phyloP scores from a whole-genome alignment of 2,329 filamentous ascomycete genomes.

The Periconia sp. region DNA sequence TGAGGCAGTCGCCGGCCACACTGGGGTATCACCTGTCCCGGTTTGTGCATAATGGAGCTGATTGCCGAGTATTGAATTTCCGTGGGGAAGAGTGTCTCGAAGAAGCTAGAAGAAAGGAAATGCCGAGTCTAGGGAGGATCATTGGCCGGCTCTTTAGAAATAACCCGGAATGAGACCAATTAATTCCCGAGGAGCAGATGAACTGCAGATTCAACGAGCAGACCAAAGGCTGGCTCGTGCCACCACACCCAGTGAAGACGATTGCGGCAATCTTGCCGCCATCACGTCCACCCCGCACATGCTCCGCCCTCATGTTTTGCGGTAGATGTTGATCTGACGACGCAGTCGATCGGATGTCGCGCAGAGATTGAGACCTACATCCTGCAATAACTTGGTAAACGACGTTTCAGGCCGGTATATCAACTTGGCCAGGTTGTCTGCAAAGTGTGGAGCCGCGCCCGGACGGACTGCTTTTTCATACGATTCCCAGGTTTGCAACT shows the following conservation, averaged over 20 bases:
- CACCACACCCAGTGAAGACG: slow-evolving; percentile 8
- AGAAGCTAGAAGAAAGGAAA: slow-evolving; percentile 11
- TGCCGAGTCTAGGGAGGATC: slow-evolving; percentile 8
- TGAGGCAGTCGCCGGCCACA: background rate
- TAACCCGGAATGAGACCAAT: slow-evolving; percentile 22
- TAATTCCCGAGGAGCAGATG: slow-evolving; percentile 24
- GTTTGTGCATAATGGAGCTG: slow-evolving; percentile 11
- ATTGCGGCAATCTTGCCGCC: slow-evolving; percentile 9
- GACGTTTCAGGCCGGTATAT: slow-evolving; percentile 42
- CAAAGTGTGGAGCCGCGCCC: slow-evolving; percentile 41
- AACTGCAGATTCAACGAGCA: slow-evolving; percentile 17
- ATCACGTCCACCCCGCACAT: slow-evolving; percentile 12
- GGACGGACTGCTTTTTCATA: slow-evolving; percentile 44
- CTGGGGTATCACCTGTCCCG: slow-evolving; percentile 3
- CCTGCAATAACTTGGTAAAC: slow-evolving; percentile 34
- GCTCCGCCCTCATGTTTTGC: slow-evolving; percentile 26
- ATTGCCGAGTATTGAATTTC: slow-evolving; percentile 19
- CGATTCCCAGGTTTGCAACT: slow-evolving; percentile 45
- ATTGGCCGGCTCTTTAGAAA: slow-evolving; percentile 22
- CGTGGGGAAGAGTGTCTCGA: slow-evolving; percentile 10
- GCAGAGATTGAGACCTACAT: slow-evolving; percentile 32
- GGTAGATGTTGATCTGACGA: slow-evolving; percentile 42
- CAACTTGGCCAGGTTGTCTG: slow-evolving; percentile 28
- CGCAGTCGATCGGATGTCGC: slow-evolving; percentile 37
- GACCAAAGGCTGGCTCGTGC: slow-evolving; percentile 17